Percentiles rank a stretch among this genome's conserved stretches.
Evolutionary conservation across 1,284 basidiomycete species (phyloP).

Genomic region (Cryptococcus maquisensis): DNA sequence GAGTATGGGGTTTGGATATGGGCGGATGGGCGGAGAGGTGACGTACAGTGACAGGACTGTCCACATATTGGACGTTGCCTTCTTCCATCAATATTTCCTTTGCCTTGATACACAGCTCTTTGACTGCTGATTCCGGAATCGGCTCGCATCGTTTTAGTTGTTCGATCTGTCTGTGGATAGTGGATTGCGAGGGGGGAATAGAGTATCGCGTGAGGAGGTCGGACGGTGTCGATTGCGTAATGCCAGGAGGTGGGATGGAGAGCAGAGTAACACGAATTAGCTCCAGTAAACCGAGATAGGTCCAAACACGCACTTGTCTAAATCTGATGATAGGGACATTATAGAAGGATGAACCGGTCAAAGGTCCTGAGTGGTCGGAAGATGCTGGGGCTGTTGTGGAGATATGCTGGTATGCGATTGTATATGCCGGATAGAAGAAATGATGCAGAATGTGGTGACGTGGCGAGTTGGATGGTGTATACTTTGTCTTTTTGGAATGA

Average conservation of each 20-base stretch:
- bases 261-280: too few relatives aligned
- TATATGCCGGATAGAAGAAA: too few relatives aligned
- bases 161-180: conserved; percentile 62
- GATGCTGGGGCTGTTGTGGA: too few relatives aligned
- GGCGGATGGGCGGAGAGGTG: background rate
- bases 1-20: background rate
- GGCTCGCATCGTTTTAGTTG: conserved; percentile 86
- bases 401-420: too few relatives aligned
- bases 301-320: conserved; percentile 12
- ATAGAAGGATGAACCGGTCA: background rate
- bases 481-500: background rate
- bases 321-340: conserved; percentile 18
- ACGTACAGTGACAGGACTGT: conserved; percentile 89
- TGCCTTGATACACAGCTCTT: conserved; percentile 88
- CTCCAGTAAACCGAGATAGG: background rate
- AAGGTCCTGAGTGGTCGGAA: too few relatives aligned
- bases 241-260: background rate
- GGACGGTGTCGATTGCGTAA: background rate
- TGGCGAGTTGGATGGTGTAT: too few relatives aligned
- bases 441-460: too few relatives aligned
- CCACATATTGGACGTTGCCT: conserved; percentile 93
- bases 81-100: conserved; percentile 96
- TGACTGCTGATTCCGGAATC: conserved; percentile 88
- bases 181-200: background rate
- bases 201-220: background rate